Percentiles rank a stretch among this genome's conserved stretches.
phyloP scores from a whole-genome alignment of 139 green algal species.

The Chlorella sorokiniana region DNA sequence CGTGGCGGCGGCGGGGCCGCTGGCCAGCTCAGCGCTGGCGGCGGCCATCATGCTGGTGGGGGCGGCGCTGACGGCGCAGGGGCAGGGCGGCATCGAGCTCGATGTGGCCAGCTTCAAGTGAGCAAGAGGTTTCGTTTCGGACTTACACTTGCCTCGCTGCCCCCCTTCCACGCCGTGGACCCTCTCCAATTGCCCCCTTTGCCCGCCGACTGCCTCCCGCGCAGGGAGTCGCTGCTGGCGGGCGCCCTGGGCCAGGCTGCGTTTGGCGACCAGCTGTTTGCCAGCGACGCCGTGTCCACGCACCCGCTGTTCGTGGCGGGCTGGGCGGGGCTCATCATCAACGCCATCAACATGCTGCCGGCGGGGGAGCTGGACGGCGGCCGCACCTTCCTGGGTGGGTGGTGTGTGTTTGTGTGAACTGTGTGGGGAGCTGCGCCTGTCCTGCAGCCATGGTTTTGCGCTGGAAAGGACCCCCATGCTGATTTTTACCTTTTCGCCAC shows the following conservation, averaged over 20 bases:
- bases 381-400: conserved; percentile 56
- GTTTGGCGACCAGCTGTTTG: conserved; percentile 52
- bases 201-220: no score
- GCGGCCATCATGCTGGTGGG: conserved; percentile 59
- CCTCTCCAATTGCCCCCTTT: no score
- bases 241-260: conserved; percentile 40
- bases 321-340: conserved; percentile 59
- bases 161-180: no score
- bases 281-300: conserved; percentile 24
- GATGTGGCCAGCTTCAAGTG: conserved; percentile 70
- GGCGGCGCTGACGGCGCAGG: conserved; percentile 53
- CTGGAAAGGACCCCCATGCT: no score
- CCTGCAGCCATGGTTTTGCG: no score
- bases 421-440: no score
- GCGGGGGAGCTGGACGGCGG: conserved; percentile 80
- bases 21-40: conserved; percentile 50
- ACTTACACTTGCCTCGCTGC: no score
- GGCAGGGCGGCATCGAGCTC: conserved; percentile 56
- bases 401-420: no score
- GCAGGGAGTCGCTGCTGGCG: conserved; percentile 55
- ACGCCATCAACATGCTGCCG: conserved; percentile 66
- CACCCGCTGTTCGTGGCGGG: conserved; percentile 76
- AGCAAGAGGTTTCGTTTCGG: no score
- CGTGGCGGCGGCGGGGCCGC: conserved; percentile 60
- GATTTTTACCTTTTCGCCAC: no score